Evolutionary conservation across 2,329 filamentous ascomycete species (phyloP), one percentile per base, ranked within the genome.

Genomic region (Pseudocercospora fijiensis): DNA sequence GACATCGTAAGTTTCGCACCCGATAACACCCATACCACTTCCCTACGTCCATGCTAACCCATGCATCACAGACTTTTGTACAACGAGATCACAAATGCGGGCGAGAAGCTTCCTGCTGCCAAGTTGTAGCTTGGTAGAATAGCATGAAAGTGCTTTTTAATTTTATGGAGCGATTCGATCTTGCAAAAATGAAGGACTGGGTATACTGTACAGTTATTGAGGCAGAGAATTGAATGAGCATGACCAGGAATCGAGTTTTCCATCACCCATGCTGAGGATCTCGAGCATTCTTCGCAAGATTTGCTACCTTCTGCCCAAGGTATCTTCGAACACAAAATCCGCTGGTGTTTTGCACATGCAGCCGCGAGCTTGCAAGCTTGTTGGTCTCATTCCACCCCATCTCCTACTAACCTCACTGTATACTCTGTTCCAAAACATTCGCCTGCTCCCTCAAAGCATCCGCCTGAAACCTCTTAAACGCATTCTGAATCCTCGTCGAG

Each of bases 61-160:
- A 59, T 57, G 55, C 37, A 18, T 18, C 22, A 61, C 66, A 95
- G 90, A 58, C 80, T 96, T 70, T 80, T 96, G 57, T 96, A 96
- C 79, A 91, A 94, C 72, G 91, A 95, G 78, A 95, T 96, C 75
- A 93, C 91, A 18, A 86, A 87, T 65, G 84, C 90, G 63, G 90
- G 90, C 67, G 79, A 82, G 63, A 83, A 86, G 65, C 85, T 87
- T n/a, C 77, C 79, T 65, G 81, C 81, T 43, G 75, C 81, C 52
- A 83, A 83, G 75, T 74, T 75, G 70, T 75, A 71, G 26, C 41
- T 16, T 30, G 16, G 26, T 3, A 26, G 28, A 20, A n/a, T 10
- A 53, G 22, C 9, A 49, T 9, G 5, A 22, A 10, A 49, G 45
- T 11, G 20, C n/a, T 22, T 20, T 11, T 49, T 22, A 22, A 20